Evolutionary conservation across 164 flowering plant species (phyloP), one percentile per base, ranked within the genome.

Genomic region (Berberis vulgaris): DNA sequence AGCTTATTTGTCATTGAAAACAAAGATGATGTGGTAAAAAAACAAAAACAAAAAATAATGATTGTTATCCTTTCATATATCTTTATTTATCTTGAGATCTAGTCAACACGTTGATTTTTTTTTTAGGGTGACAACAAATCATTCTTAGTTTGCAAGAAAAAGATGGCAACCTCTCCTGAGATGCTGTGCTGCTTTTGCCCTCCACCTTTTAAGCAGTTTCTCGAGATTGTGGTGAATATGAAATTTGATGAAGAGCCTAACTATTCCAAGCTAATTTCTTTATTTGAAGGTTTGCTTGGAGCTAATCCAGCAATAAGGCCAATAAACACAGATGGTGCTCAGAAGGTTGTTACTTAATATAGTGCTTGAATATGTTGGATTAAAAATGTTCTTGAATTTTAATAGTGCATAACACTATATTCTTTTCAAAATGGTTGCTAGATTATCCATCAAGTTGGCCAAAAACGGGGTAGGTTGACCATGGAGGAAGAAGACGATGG

Each of bases 161-260:
- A 90, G 80, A 87, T 86, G 94, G 83, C 84, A 57, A 86, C 87
- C 11, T 82, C 97, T 73, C 89, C 95, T 38, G 95, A 90, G 63
- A 73, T 76, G 78, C 68, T 90, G 62, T 88, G 97, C 74, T 84
- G 82, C 71, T 84, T 79, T 68, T 86, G 92, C 70, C 97, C 97
- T 41, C 69, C 85, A 38, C 83, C 97, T 62, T 79, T 90, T 42
- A 84, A 74, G 66, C 84, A 84, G 57, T 90, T 90, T 79, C 88
- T 88, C 60, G 97, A 90, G 73, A 63, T 74, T 65, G 93, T 90
- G 62, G 87, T 85, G 72, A 85, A 86, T 64, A 79, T 90, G 97
- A 86, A 86, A 71, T 90, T 90, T 72, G 97, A 90, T 65, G 97
- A 90, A 73, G 97, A 84, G 70, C 97, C 97, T 43, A 83, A 88